These are phyloP conservation scores for Salix dunnii DNA, from an alignment of 345 rosid genomes.

Conservation along the genomic window DNA sequence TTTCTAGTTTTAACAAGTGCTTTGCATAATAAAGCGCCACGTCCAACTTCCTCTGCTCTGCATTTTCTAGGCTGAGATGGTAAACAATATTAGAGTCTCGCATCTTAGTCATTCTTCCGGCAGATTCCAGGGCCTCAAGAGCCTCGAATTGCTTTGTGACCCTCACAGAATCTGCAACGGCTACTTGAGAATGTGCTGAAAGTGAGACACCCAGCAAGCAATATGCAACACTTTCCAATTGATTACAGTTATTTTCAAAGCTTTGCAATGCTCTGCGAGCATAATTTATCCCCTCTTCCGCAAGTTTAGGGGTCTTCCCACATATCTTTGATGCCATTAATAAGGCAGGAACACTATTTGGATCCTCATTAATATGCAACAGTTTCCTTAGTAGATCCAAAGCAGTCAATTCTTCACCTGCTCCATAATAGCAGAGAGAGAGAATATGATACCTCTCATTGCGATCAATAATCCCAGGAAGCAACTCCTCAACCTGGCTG, in stretches of 20 bases:
- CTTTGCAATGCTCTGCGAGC: conserved; percentile 52
- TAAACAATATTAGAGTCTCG: conserved; percentile 50
- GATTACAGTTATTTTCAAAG: conserved; percentile 41
- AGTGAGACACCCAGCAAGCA: conserved; percentile 54
- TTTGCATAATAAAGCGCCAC: conserved; percentile 49
- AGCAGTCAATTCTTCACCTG: conserved; percentile 61
- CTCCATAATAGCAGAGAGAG: conserved; percentile 65
- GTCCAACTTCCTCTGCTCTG: conserved; percentile 76
- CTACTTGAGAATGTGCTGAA: conserved; percentile 49
- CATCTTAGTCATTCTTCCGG: conserved; percentile 46
- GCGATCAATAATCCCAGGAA: conserved; percentile 51
- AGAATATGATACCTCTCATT: conserved; percentile 50
- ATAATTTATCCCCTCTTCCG: conserved; percentile 59
- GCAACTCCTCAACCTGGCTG: conserved; percentile 58
- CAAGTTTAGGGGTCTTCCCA: conserved; percentile 38
- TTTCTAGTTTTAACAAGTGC: conserved; percentile 47
- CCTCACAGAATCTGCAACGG: conserved; percentile 46
- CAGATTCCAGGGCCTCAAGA: conserved; percentile 50
- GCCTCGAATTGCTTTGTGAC: conserved; percentile 49
- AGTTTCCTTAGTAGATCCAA: conserved; percentile 63
- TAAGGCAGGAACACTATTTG: conserved; percentile 47
- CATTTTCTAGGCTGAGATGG: conserved; percentile 60
- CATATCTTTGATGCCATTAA: conserved; percentile 70
- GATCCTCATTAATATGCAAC: conserved; percentile 45
- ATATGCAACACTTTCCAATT: conserved; percentile 44